Conservation (phyloP, 768 basidiomycete genomes). For the Punctularia strigosozonata region DNA sequence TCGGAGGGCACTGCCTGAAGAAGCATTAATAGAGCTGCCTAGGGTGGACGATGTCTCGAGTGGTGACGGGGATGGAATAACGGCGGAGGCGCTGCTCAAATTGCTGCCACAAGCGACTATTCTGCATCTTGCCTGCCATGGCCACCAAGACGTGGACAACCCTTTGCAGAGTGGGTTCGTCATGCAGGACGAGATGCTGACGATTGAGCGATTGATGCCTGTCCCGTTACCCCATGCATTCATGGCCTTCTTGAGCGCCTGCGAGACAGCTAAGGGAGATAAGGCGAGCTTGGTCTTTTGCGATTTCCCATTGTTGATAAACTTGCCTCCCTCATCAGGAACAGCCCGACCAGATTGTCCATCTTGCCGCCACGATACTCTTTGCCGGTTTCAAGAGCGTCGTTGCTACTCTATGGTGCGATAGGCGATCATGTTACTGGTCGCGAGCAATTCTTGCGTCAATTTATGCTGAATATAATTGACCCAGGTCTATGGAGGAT, state of each 20-base stretch:
- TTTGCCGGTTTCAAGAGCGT: constrained; percentile 3
- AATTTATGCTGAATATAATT: no score
- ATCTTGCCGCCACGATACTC: constrained; percentile 6
- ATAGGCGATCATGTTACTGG: no score
- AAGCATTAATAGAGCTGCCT: no score
- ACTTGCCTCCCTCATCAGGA: no score
- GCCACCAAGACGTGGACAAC: constrained; percentile 4
- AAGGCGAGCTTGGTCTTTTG: no score
- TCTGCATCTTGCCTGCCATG: constrained; percentile 10
- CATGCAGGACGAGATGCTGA: constrained; percentile 5
- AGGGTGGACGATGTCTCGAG: no score
- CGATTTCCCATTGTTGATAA: no score
- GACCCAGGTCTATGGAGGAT: neutral
- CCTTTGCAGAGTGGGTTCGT: constrained; percentile 7
- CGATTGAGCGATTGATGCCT: constrained; percentile 1
- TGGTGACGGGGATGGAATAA: neutral
- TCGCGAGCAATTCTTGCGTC: no score
- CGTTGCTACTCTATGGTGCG: constrained; percentile 6
- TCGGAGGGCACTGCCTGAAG: neutral
- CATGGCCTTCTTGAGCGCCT: constrained; percentile 10
- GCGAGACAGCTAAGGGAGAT: constrained; percentile 7
- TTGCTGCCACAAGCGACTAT: no score
- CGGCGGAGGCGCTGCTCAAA: neutral
- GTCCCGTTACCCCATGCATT: constrained; percentile 2
- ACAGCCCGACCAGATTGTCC: constrained; percentile 4